Percentiles rank a stretch among this genome's conserved stretches.
These are phyloP conservation scores for Udeniomyces megalosporus DNA, from an alignment of 768 basidiomycete species.

Conservation along the genomic window DNA sequence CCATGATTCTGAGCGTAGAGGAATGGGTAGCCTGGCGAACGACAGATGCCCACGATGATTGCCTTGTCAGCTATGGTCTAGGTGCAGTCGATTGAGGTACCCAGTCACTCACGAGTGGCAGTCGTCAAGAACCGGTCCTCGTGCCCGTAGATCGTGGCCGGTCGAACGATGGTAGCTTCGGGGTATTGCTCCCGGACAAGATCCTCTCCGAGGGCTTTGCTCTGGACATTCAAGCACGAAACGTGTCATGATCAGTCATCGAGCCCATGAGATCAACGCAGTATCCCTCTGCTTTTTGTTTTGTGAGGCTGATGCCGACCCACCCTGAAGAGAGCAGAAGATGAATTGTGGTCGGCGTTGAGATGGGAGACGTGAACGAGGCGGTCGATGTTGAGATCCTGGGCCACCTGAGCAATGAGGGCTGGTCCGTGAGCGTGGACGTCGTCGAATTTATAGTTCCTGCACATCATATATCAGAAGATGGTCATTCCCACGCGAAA, in stretches of 20 bases:
- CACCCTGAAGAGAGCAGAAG: slow-evolving; percentile 62
- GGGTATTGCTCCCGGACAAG: slow-evolving; percentile 70
- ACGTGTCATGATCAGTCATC: too few species aligned
- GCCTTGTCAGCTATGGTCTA: too few species aligned
- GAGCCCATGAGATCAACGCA: not conserved
- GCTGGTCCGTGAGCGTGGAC: slow-evolving; percentile 57
- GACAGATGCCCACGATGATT: not conserved
- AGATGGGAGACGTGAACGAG: slow-evolving; percentile 90
- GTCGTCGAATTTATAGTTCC: slow-evolving; percentile 71
- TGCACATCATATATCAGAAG: too few species aligned
- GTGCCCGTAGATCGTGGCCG: slow-evolving; percentile 72
- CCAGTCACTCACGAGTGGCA: slow-evolving; percentile 65
- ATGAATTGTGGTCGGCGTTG: slow-evolving; percentile 63
- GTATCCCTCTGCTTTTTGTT: not conserved
- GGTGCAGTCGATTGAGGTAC: not conserved
- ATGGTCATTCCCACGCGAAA: too few species aligned
- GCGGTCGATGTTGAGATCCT: slow-evolving; percentile 58
- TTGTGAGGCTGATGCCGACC: not conserved
- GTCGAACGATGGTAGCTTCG: slow-evolving; percentile 71
- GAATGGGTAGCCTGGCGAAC: slow-evolving; percentile 57
- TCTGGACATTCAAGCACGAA: not conserved
- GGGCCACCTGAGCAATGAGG: slow-evolving; percentile 67
- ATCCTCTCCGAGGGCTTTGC: slow-evolving; percentile 75
- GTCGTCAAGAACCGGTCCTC: slow-evolving; percentile 90
- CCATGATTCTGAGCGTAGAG: slow-evolving; percentile 88